Percentiles rank a stretch among this genome's conserved stretches.
These are phyloP conservation scores for Pseudocercospora macadamiae DNA, from an alignment of 2,329 filamentous ascomycete genomes.

Conservation along the genomic window DNA sequence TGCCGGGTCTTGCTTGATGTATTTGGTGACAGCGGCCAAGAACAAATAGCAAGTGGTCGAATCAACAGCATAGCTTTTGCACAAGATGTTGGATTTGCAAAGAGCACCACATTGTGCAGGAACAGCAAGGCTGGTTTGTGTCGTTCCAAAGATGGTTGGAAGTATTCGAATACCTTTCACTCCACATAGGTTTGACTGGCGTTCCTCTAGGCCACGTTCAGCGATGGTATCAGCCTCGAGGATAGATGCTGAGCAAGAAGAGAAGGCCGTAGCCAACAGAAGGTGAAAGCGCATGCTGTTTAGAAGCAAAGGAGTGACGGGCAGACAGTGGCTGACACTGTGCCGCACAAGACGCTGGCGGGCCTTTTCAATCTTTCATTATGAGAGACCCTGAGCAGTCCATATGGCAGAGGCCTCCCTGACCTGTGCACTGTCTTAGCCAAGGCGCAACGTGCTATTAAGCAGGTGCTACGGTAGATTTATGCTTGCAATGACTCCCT, in stretches of 20 bases:
- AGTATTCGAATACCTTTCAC: background rate
- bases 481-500: background rate
- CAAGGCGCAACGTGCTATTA: background rate
- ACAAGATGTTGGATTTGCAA: background rate
- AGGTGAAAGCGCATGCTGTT: background rate
- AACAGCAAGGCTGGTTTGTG: background rate
- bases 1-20: background rate
- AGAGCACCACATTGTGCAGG: background rate
- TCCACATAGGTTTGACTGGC: background rate
- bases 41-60: background rate
- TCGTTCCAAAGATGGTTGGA: background rate
- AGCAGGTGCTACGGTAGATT: background rate
- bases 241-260: background rate
- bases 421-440: background rate
- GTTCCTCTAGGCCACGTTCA: background rate
- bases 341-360: too few relatives aligned
- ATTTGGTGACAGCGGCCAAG: background rate
- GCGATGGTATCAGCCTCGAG: background rate
- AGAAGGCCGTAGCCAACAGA: background rate
- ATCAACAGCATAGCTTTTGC: background rate
- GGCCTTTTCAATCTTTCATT: too few relatives aligned
- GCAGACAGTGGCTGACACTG: too few relatives aligned
- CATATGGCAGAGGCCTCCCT: background rate
- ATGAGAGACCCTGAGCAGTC: too few relatives aligned
- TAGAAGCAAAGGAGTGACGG: too few relatives aligned